Evolutionary conservation across 257 asterid species (phyloP).

Genomic region (Verbascum thapsus): DNA sequence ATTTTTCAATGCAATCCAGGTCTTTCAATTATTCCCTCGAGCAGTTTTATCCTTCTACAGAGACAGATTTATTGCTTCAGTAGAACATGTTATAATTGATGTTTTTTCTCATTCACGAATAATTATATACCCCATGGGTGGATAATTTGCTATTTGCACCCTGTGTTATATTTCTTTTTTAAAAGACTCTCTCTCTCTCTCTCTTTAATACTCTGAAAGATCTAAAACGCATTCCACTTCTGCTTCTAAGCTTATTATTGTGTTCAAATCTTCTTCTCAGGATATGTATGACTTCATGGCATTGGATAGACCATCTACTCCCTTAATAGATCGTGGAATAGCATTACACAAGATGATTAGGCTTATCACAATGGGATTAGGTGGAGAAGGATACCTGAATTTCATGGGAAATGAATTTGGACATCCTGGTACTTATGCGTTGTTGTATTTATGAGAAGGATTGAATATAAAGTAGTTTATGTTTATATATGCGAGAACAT

Average conservation of each 20-base stretch:
- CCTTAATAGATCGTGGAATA: constrained; percentile 92
- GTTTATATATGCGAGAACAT: constrained; percentile 7
- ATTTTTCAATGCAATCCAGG: constrained; percentile 10
- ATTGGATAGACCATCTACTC: constrained; percentile 88
- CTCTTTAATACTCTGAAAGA: constrained; percentile 19
- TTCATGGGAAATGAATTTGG: constrained; percentile 99
- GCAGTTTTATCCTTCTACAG: neutral
- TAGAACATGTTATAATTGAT: neutral
- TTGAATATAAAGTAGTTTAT: constrained; percentile 9
- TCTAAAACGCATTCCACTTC: constrained; percentile 10
- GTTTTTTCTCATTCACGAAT: constrained; percentile 9
- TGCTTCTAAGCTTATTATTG: constrained; percentile 18
- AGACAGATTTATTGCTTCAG: constrained; percentile 1
- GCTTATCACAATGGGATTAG: constrained; percentile 95
- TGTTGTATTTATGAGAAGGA: constrained; percentile 18
- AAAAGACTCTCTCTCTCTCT: constrained; percentile 7
- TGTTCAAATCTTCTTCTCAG: constrained; percentile 46
- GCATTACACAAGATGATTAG: constrained; percentile 98
- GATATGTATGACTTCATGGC: constrained; percentile 99
- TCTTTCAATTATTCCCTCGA: neutral
- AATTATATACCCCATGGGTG: neutral
- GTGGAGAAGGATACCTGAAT: constrained; percentile 98
- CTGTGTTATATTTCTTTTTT: neutral
- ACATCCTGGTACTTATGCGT: constrained; percentile 76
- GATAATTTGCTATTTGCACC: too few relatives aligned